These are phyloP conservation scores for Dactylorhiza incarnata DNA, from an alignment of 106 monocot genomes.

Conservation along the genomic window DNA sequence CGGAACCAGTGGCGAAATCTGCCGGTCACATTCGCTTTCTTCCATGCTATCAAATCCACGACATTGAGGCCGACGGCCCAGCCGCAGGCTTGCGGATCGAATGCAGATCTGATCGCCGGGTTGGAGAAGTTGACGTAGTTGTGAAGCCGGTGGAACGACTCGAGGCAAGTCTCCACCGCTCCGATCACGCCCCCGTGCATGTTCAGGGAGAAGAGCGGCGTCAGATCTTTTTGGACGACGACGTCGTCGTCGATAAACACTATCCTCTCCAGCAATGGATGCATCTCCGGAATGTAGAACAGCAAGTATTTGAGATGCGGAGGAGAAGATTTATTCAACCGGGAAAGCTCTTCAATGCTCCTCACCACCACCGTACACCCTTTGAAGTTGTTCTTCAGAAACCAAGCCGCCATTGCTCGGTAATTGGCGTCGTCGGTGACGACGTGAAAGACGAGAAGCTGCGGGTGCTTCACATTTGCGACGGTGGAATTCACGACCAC, in stretches of 20 bases:
- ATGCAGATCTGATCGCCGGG: constrained; percentile 37
- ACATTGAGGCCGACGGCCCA: constrained; percentile 74
- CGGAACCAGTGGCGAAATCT: constrained; percentile 49
- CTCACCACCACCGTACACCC: constrained; percentile 35
- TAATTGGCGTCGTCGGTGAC: constrained; percentile 40
- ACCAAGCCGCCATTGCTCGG: constrained; percentile 49
- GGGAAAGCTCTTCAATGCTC: constrained; percentile 38
- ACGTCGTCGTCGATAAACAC: constrained; percentile 68
- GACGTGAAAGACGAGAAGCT: constrained; percentile 59
- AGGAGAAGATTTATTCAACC: constrained; percentile 40
- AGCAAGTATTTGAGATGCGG: constrained; percentile 34
- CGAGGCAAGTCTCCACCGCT: constrained; percentile 74
- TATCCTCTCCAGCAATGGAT: constrained; percentile 51
- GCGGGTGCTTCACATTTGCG: constrained; percentile 50
- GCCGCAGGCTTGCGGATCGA: constrained; percentile 63
- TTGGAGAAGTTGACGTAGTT: constrained; percentile 58
- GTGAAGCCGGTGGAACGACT: constrained; percentile 48
- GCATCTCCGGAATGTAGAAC: constrained; percentile 55
- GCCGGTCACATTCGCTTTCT: constrained; percentile 38
- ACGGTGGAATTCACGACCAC: constrained; percentile 60
- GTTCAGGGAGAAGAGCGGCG: constrained; percentile 47
- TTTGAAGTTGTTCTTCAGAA: constrained; percentile 32
- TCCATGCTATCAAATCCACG: constrained; percentile 64
- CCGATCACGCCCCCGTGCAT: constrained; percentile 63
- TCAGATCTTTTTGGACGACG: constrained; percentile 63